These are phyloP conservation scores for Dactylellina drechsleri DNA, from an alignment of 2,329 filamentous ascomycete genomes.

Conservation along the genomic window DNA sequence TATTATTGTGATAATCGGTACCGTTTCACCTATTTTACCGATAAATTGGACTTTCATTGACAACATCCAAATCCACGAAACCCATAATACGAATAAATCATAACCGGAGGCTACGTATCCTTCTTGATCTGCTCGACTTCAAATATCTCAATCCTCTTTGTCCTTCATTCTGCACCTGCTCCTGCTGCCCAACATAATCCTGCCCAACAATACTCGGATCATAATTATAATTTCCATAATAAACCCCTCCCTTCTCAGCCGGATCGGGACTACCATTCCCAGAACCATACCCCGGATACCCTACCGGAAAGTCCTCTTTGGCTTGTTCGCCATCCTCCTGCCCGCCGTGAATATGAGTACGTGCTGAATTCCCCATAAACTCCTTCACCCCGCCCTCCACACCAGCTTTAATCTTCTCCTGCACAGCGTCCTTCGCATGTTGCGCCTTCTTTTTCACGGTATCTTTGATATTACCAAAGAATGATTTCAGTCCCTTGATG, in stretches of 20 bases:
- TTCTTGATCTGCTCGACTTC: slow-evolving; percentile 24
- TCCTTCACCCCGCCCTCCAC: slow-evolving; percentile 3
- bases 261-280: slow-evolving; percentile 4
- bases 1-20: too few species aligned
- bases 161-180: not conserved
- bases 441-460: slow-evolving; percentile 9
- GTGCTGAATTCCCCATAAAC: not conserved
- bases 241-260: not conserved
- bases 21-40: too few species aligned
- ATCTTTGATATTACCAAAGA: slow-evolving; percentile 1
- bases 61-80: too few species aligned
- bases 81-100: too few species aligned
- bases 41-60: too few species aligned
- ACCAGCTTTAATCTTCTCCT: not conserved
- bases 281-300: slow-evolving; percentile 9
- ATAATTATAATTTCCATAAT: slow-evolving; percentile 8
- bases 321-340: not conserved
- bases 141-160: slow-evolving; percentile 13
- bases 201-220: slow-evolving; percentile 5
- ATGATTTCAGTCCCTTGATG: not conserved
- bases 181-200: slow-evolving; percentile 9
- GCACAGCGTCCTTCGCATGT: not conserved
- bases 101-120: not conserved
- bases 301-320: slow-evolving; percentile 10
- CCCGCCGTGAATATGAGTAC: slow-evolving; percentile 14